phyloP scores from a whole-genome alignment of 495 filamentous ascomycete genomes.

The Amorphotheca resinae region DNA sequence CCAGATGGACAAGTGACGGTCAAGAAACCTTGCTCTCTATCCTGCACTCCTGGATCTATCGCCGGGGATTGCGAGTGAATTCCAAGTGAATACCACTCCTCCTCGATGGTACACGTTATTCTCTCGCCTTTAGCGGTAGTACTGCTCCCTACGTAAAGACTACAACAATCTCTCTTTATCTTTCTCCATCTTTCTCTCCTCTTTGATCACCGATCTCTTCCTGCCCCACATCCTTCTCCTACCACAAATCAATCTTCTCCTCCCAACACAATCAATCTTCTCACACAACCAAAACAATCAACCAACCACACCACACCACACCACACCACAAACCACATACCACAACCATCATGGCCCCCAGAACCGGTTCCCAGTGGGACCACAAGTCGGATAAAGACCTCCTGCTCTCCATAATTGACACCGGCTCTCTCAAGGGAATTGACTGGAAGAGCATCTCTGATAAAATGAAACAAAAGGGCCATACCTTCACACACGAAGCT shows the following conservation, averaged over 20 bases:
- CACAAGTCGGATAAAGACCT: slow-evolving; percentile 20
- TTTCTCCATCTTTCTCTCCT: not conserved
- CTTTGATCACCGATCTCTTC: not conserved
- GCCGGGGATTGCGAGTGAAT: too few relatives aligned
- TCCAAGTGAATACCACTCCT: too few relatives aligned
- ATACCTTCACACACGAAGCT: slow-evolving; percentile 22
- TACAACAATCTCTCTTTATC: too few relatives aligned
- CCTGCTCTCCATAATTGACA: slow-evolving; percentile 17
- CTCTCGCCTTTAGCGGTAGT: too few relatives aligned
- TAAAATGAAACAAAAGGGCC: slow-evolving; percentile 20
- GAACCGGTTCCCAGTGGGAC: slow-evolving; percentile 18
- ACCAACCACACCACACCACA: not conserved
- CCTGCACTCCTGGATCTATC: too few relatives aligned
- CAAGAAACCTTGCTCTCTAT: too few relatives aligned
- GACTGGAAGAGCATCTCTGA: slow-evolving; percentile 18
- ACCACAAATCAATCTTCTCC: slow-evolving; percentile 1
- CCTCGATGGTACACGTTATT: too few relatives aligned
- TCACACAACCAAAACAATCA: not conserved
- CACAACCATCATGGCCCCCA: slow-evolving; percentile 1
- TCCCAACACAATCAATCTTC: not conserved
- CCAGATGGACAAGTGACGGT: too few relatives aligned
- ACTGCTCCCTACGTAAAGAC: too few relatives aligned
- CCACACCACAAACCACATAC: too few relatives aligned
- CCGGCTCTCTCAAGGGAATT: slow-evolving; percentile 10
- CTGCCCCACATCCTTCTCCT: not conserved